Base-by-base conservation (phyloP, 1,284 basidiomycete genomes). In the Kalmanozyma brasiliensis region DNA sequence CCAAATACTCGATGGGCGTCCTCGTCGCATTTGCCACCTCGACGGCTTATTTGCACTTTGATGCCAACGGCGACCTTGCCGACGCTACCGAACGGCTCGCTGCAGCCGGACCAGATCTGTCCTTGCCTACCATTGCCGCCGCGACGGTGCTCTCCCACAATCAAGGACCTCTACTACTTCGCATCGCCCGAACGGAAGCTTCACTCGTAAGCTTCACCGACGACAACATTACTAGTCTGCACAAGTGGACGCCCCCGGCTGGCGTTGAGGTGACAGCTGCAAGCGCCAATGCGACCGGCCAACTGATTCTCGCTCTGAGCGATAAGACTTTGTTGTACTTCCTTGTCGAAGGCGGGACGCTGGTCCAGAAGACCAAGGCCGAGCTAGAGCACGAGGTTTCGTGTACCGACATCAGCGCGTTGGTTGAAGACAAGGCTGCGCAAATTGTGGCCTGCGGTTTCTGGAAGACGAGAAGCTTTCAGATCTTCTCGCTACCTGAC, bases 381-480 rank as follows among this genome's bases (percentile, higher is more conserved):
- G 42, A 41, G 5, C 67, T 83, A 33, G 62, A 64, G 5, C 61
- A 79, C 20, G 80, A 83, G 48, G 67, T 81, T 14, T 75, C 80
- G 8, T 69, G 72, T 32, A 46, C 82, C 4, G 81, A 83, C 34
- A 52, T 85, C 17, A 77, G 80, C 22, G 37, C 79, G 5, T 26
- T 83, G 20, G 41, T 72, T 3, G 57, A 77, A 16, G 57, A 51
- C 42, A 14, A 49, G 19, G 20, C 45, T 4, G 22, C 61, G 3
- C 44, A 38, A 7, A 29, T 86, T 36, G 83, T 89, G 16, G 88
- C 87, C 0, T 87, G 91, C 20, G 88, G 89, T 0, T 91, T 91
- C 64, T 98, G 94, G 93, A 85, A 85, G 22, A 86, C 87, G 1
- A 88, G 89, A 61, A 78, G 84, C 20, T 85, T 94, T 34, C 84